A percentile compares a stretch with the other conserved stretches of the same genome.
Evolutionary conservation across 768 basidiomycete genomes (phyloP).

Genomic region (Suillus lakei): DNA sequence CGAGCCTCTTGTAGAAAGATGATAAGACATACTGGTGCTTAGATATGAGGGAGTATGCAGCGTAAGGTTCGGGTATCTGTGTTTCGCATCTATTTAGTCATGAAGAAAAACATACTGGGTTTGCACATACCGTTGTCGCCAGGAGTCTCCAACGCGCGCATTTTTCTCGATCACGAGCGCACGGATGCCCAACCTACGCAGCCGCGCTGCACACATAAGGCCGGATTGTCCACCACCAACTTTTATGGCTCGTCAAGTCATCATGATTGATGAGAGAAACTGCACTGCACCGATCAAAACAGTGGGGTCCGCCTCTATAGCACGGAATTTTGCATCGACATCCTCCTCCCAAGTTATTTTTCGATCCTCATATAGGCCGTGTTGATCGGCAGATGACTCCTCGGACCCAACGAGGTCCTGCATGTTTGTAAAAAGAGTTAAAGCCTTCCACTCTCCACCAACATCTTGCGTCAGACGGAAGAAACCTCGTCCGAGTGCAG

Average conservation of each 20-base stretch:
- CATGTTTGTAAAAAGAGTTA: constrained; percentile 58
- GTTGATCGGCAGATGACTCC: constrained; percentile 42
- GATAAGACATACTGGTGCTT: constrained; percentile 44
- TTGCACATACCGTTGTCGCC: constrained; percentile 54
- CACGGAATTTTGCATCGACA: neutral
- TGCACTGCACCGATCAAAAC: constrained; percentile 40
- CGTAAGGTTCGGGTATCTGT: constrained; percentile 5
- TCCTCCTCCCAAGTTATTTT: neutral
- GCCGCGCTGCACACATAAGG: constrained; percentile 57
- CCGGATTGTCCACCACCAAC: constrained; percentile 68
- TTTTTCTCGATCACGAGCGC: constrained; percentile 58
- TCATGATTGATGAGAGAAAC: neutral
- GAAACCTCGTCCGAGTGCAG: constrained; percentile 43
- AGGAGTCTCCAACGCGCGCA: constrained; percentile 50
- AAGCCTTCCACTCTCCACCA: constrained; percentile 61
- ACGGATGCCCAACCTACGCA: constrained; percentile 55
- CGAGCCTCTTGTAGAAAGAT: neutral
- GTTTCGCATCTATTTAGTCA: constrained; percentile 22
- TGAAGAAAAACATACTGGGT: constrained; percentile 47
- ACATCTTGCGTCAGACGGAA: neutral
- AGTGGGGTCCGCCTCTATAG: constrained; percentile 29
- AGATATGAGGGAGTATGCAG: constrained; percentile 55
- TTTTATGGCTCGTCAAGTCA: constrained; percentile 26
- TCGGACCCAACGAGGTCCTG: constrained; percentile 56
- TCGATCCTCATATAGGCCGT: neutral